These are phyloP conservation scores for Linum tenue DNA, from an alignment of 345 rosid genomes.

Conservation along the genomic window DNA sequence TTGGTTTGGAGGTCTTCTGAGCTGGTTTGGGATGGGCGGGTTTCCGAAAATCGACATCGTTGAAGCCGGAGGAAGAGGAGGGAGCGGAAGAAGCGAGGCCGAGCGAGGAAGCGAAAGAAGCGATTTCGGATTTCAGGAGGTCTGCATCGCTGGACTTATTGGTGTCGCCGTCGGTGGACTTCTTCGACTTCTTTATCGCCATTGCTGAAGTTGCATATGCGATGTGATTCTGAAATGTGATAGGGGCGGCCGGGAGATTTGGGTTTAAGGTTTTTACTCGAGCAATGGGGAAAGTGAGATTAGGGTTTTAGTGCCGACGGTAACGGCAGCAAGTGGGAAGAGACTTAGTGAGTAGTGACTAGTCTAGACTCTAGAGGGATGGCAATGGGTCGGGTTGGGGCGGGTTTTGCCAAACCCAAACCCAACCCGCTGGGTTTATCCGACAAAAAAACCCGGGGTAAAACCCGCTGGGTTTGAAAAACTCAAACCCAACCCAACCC, in stretches of 20 bases:
- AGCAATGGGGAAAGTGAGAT: background rate
- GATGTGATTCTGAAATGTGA: too few relatives aligned
- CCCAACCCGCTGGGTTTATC: too few relatives aligned
- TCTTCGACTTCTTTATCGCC: slow-evolving; percentile 33
- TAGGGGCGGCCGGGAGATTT: background rate
- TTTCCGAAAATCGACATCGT: slow-evolving; percentile 68
- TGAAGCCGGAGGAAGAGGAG: slow-evolving; percentile 43
- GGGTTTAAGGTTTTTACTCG: background rate
- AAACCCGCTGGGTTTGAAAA: too few relatives aligned
- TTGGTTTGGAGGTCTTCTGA: slow-evolving; percentile 5
- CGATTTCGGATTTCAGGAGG: slow-evolving; percentile 53
- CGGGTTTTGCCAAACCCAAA: too few relatives aligned
- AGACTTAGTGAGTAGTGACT: too few relatives aligned
- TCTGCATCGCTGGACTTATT: slow-evolving; percentile 20
- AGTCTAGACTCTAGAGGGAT: too few relatives aligned
- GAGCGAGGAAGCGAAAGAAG: slow-evolving; percentile 20
- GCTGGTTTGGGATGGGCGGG: slow-evolving; percentile 17
- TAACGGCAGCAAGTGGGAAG: too few relatives aligned
- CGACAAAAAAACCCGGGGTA: too few relatives aligned
- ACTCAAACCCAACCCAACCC: too few relatives aligned
- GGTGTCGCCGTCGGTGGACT: background rate
- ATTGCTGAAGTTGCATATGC: slow-evolving; percentile 10
- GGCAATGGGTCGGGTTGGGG: too few relatives aligned
- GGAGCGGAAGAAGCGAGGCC: slow-evolving; percentile 37
- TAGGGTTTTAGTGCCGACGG: background rate